Percentiles rank a stretch among this genome's conserved stretches.
These are phyloP conservation scores for Ceratocystis alfenasii DNA, from an alignment of 2,329 filamentous ascomycete species.

Conservation along the genomic window DNA sequence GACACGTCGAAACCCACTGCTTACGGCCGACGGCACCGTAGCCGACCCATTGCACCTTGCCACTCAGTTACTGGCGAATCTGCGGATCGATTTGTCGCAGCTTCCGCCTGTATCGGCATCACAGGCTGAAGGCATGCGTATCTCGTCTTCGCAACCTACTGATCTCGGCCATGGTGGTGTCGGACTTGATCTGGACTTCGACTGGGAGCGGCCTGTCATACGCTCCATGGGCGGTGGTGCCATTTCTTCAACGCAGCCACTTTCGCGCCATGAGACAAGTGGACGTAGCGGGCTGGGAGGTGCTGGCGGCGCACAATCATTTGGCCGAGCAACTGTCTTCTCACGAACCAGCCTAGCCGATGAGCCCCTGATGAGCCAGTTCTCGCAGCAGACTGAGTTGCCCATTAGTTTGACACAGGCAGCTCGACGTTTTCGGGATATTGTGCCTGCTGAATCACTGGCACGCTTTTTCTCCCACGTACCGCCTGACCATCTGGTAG, in stretches of 20 bases:
- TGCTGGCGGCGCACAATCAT: neutral
- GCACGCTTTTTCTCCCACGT: constrained; percentile 87
- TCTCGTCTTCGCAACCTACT: constrained; percentile 58
- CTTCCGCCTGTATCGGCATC: constrained; percentile 28
- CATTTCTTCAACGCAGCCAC: constrained; percentile 41
- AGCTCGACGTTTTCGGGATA: constrained; percentile 78
- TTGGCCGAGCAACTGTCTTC: constrained; percentile 25
- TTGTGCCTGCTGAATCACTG: constrained; percentile 74
- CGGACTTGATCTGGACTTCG: constrained; percentile 62
- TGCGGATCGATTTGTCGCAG: constrained; percentile 66
- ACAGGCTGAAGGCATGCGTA: constrained; percentile 13
- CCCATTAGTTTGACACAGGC: constrained; percentile 79
- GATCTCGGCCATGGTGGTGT: constrained; percentile 38
- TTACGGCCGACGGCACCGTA: constrained; percentile 61
- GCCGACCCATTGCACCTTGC: constrained; percentile 72
- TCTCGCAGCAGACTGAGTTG: constrained; percentile 65
- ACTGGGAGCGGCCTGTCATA: constrained; percentile 68
- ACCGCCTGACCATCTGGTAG: constrained; percentile 60
- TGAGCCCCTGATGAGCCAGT: constrained; percentile 78
- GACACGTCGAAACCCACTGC: constrained; percentile 65
- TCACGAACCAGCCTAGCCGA: constrained; percentile 59
- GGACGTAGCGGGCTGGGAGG: constrained; percentile 19
- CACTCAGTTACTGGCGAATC: constrained; percentile 85
- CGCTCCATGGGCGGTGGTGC: constrained; percentile 37
- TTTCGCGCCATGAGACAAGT: constrained; percentile 29